Evolutionary conservation across 805 yeast genomes (phyloP).

Genomic region (Jamesozyma lodderae): DNA sequence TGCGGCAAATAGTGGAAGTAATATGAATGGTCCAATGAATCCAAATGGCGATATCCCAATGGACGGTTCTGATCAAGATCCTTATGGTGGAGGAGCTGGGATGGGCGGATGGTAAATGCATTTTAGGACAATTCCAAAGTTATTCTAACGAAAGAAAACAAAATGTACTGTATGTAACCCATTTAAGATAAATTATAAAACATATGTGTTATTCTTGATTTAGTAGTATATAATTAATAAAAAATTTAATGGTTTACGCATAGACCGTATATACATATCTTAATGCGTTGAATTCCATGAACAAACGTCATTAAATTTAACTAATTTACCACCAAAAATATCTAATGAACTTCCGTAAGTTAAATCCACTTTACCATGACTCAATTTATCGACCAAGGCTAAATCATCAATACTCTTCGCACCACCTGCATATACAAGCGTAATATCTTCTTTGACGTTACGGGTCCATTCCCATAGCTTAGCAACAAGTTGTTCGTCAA

Average conservation of each 20-base stretch:
- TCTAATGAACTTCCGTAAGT: conserved; percentile 92
- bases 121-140: no score
- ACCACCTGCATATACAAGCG: conserved; percentile 95
- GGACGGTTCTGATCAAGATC: conserved; percentile 24
- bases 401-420: conserved; percentile 71
- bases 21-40: conserved; percentile 18
- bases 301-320: conserved; percentile 66
- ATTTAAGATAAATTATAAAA: no score
- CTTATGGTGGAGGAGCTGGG: conserved; percentile 26
- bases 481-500: conserved; percentile 68
- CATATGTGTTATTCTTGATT: no score
- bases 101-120: conserved; percentile 25
- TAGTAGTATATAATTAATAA: no score
- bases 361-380: conserved; percentile 78
- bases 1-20: conserved; percentile 35
- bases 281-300: conserved; percentile 47
- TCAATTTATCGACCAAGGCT: conserved; percentile 51
- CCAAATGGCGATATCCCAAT: conserved; percentile 31
- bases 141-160: no score
- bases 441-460: conserved; percentile 37
- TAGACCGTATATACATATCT: background rate
- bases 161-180: no score
- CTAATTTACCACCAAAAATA: conserved; percentile 84
- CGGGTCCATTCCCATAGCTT: conserved; percentile 69
- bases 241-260: no score